Conservation (phyloP, 345 rosid genomes). For the Orychophragmus violaceus region DNA sequence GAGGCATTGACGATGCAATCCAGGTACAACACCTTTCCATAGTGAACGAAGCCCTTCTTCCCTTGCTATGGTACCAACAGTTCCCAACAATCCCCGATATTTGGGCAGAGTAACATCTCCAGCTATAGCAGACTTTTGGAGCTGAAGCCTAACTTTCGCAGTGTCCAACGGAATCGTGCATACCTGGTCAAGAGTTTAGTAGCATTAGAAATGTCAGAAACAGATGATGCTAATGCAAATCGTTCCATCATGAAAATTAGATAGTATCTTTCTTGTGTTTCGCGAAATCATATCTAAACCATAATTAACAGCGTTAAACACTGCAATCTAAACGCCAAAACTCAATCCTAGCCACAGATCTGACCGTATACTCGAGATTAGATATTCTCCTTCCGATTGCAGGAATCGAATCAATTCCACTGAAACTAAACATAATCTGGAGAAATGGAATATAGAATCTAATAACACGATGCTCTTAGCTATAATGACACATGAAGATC, state of each 20-base stretch:
- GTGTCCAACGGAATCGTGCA: conserved; percentile 97
- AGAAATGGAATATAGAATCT: background rate
- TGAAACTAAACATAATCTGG: background rate
- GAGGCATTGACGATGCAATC: conserved; percentile 91
- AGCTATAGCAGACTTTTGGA: conserved; percentile 60
- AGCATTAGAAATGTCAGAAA: background rate
- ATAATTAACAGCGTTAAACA: too few relatives aligned
- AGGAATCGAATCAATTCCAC: background rate
- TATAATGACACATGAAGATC: conserved; percentile 1
- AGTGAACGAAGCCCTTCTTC: conserved; percentile 91
- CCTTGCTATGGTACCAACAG: conserved; percentile 82
- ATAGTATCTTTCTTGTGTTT: too few relatives aligned
- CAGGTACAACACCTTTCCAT: conserved; percentile 96
- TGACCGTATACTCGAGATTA: background rate
- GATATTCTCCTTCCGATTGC: background rate
- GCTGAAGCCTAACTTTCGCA: conserved; percentile 99
- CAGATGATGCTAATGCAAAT: too few relatives aligned
- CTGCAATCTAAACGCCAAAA: background rate
- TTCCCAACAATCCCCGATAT: conserved; percentile 86
- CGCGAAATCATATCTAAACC: too few relatives aligned
- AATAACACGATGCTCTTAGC: background rate
- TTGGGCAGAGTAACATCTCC: conserved; percentile 67
- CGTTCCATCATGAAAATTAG: too few relatives aligned
- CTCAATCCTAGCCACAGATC: conserved; percentile 8
- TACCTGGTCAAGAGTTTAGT: conserved; percentile 41